phyloP scores from a whole-genome alignment of 306 rosid genomes.

The cucumber (Cucumis sativus) region DNA sequence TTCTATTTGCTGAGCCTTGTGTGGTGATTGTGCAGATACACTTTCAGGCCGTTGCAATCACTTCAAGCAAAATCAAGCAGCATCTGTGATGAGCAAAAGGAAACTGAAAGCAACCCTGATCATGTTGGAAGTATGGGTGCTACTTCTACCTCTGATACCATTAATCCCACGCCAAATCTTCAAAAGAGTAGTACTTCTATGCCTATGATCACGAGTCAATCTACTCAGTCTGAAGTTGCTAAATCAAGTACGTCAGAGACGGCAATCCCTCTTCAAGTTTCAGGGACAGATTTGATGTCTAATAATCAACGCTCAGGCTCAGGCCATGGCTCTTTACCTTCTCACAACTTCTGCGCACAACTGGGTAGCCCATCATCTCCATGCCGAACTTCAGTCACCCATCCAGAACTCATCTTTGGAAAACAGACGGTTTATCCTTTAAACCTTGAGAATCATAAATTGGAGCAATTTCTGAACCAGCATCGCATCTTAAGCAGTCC shows the following conservation, averaged over 20 bases:
- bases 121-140: slow-evolving; percentile 8
- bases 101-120: slow-evolving; percentile 30
- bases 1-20: slow-evolving; percentile 11
- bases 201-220: slow-evolving; percentile 40
- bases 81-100: slow-evolving; percentile 34
- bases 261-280: slow-evolving; percentile 42
- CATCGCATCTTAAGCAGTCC: slow-evolving; percentile 18
- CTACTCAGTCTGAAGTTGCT: slow-evolving; percentile 52
- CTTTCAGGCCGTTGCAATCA: slow-evolving; percentile 41
- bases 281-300: slow-evolving; percentile 49
- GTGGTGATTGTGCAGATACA: slow-evolving; percentile 48
- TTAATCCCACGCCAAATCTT: slow-evolving; percentile 27
- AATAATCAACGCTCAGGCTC: slow-evolving; percentile 29
- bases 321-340: slow-evolving; percentile 37
- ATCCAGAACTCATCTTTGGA: slow-evolving; percentile 38
- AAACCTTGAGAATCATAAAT: slow-evolving; percentile 24
- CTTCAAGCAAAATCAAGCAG: slow-evolving; percentile 20
- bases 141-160: slow-evolving; percentile 33
- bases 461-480: slow-evolving; percentile 33
- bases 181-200: slow-evolving; percentile 32
- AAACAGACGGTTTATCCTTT: slow-evolving; percentile 43
- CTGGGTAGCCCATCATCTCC: slow-evolving; percentile 42
- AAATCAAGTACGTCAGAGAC: slow-evolving; percentile 32
- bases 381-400: slow-evolving; percentile 26
- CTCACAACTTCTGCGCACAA: slow-evolving; percentile 41